A percentile compares a stretch with the other conserved stretches of the same genome.
Evolutionary conservation across 371 early-diverging fungal species (phyloP).

Genomic region (Mucor racemosus): DNA sequence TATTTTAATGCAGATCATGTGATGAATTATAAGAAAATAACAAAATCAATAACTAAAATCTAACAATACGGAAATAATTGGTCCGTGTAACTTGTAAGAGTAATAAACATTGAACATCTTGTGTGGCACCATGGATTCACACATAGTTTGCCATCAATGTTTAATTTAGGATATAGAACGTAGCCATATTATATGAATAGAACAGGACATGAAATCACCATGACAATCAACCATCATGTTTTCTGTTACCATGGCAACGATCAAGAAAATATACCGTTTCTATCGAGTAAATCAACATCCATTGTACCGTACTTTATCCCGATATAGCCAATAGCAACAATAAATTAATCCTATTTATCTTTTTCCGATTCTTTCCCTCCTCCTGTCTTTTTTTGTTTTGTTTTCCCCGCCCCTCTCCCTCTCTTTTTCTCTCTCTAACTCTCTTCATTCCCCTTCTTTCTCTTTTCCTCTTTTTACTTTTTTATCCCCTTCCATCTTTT

Average conservation of each 20-base stretch:
- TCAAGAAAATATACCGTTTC: not conserved
- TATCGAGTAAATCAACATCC: not conserved
- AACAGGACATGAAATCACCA: not conserved
- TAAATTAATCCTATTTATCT: not conserved
- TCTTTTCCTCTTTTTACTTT: not conserved
- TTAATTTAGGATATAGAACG: not conserved
- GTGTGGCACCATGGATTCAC: too few species aligned
- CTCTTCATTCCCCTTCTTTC: not conserved
- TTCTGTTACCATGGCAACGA: not conserved
- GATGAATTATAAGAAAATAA: not conserved
- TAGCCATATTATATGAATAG: not conserved
- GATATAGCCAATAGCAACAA: not conserved
- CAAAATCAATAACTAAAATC: not conserved
- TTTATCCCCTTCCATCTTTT: conserved; percentile 8
- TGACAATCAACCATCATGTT: not conserved
- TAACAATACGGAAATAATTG: not conserved
- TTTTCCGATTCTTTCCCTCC: conserved; percentile 2
- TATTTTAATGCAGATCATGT: not conserved
- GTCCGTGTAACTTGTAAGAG: not conserved
- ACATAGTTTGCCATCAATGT: not conserved
- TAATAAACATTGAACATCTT: not conserved
- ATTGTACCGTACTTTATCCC: conserved; percentile 1
- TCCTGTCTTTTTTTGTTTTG: conserved; percentile 3
- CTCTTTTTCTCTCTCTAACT: not conserved
- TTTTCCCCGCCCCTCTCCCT: conserved; percentile 4